A percentile compares a stretch with the other conserved stretches of the same genome.
phyloP scores from a whole-genome alignment of 192 early-diverging fungal species.

The Glomus cerebriforme region DNA sequence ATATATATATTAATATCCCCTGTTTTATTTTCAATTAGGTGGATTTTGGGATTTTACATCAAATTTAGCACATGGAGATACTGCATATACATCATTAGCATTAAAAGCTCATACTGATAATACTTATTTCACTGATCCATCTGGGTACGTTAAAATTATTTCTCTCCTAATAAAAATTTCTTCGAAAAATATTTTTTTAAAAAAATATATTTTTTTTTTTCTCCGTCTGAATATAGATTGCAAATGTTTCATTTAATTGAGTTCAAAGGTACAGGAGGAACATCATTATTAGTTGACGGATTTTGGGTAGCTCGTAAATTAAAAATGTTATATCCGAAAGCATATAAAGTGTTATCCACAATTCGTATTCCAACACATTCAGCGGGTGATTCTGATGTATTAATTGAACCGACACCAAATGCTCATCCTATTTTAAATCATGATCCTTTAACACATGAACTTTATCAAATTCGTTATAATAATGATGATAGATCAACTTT shows the following conservation, averaged over 20 bases:
- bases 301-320: conserved; percentile 72
- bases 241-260: conserved; percentile 82
- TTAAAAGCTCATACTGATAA: conserved; percentile 83
- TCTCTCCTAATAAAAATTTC: not conserved
- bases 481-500: conserved; percentile 79
- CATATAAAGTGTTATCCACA: conserved; percentile 63
- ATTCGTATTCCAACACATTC: conserved; percentile 67
- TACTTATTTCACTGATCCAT: conserved; percentile 86
- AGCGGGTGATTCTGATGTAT: conserved; percentile 68
- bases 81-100: conserved; percentile 74
- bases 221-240: conserved; percentile 41
- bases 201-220: too few relatives aligned
- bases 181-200: too few relatives aligned
- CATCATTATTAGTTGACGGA: conserved; percentile 78
- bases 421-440: conserved; percentile 68
- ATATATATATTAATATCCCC: too few relatives aligned
- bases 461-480: conserved; percentile 80
- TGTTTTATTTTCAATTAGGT: conserved; percentile 29
- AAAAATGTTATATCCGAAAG: conserved; percentile 52
- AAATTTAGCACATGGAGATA: conserved; percentile 78
- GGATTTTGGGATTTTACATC: conserved; percentile 79
- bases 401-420: conserved; percentile 64
- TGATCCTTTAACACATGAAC: conserved; percentile 48
- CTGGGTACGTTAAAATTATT: conserved; percentile 53
- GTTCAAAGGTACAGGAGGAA: conserved; percentile 69